Conservation (phyloP, 2,329 filamentous ascomycete genomes). For the Thermoascus crustaceus region DNA sequence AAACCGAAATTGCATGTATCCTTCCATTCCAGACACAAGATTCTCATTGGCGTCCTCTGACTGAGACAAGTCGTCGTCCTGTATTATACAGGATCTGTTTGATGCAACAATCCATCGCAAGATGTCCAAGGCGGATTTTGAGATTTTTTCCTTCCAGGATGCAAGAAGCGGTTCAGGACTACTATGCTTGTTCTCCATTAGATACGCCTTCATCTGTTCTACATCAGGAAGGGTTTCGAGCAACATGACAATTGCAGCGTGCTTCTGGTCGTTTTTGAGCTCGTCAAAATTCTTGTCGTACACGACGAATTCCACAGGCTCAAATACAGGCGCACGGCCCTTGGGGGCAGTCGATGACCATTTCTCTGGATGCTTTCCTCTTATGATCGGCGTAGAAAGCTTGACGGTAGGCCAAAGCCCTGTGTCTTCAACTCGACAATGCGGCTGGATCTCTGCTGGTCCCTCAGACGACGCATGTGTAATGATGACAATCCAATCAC, state of each 20-base stretch:
- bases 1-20: conserved; percentile 76
- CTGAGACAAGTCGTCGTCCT: conserved; percentile 48
- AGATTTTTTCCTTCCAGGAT: conserved; percentile 53
- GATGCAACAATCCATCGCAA: conserved; percentile 85
- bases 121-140: conserved; percentile 57
- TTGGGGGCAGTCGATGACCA: neutral
- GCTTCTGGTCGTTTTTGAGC: conserved; percentile 20
- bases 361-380: neutral
- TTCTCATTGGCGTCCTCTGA: conserved; percentile 29
- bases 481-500: conserved; percentile 47
- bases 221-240: conserved; percentile 34
- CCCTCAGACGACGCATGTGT: conserved; percentile 1
- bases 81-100: conserved; percentile 77
- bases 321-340: neutral
- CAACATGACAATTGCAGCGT: conserved; percentile 23
- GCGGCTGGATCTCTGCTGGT: conserved; percentile 21
- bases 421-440: conserved; percentile 45
- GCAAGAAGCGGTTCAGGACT: conserved; percentile 35
- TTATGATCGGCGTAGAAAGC: conserved; percentile 21
- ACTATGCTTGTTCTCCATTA: conserved; percentile 29
- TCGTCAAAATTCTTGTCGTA: conserved; percentile 37
- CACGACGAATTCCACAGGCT: conserved; percentile 15
- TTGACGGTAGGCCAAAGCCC: conserved; percentile 37
- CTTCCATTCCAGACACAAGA: conserved; percentile 54
- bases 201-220: conserved; percentile 36